Percentiles rank a stretch among this genome's conserved stretches.
Conservation (phyloP, 768 basidiomycete genomes). For the Suillus lakei region DNA sequence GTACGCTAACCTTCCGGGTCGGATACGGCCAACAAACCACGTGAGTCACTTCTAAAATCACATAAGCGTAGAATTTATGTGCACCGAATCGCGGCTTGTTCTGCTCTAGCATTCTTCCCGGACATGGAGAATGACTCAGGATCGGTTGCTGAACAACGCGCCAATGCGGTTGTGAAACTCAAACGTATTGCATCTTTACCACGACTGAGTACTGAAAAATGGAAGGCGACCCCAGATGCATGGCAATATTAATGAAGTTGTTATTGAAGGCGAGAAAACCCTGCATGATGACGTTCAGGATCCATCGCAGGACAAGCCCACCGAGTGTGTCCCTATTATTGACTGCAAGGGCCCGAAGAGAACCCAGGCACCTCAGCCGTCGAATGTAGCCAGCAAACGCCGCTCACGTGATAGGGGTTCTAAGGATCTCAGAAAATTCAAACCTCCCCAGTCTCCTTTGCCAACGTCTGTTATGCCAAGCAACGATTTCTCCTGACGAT, state of each 20-base stretch:
- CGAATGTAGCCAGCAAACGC: conserved; percentile 56
- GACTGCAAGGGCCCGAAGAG: conserved; percentile 34
- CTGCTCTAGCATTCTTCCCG: conserved; percentile 13
- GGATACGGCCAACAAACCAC: conserved; percentile 12
- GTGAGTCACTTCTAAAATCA: conserved; percentile 7
- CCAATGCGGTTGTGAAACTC: conserved; percentile 86
- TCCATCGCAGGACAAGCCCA: conserved; percentile 7
- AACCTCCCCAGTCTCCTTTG: conserved; percentile 51
- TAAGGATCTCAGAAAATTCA: conserved; percentile 69
- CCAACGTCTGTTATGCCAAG: conserved; percentile 51
- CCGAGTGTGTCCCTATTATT: conserved; percentile 19
- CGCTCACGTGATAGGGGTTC: conserved; percentile 68
- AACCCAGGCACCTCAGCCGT: conserved; percentile 43
- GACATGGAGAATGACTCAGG: conserved; percentile 42
- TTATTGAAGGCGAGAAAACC: conserved; percentile 80
- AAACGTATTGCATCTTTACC: conserved; percentile 92
- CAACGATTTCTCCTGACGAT: conserved; percentile 75
- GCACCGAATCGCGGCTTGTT: background rate
- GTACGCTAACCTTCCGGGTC: conserved; percentile 15
- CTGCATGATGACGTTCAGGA: conserved; percentile 44
- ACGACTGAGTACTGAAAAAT: conserved; percentile 89
- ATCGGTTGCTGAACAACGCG: conserved; percentile 76
- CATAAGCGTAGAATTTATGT: background rate
- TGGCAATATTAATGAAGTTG: conserved; percentile 72
- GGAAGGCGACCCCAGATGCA: conserved; percentile 89